phyloP scores from a whole-genome alignment of 352 stramenopile genomes.

The Phytophthora fragariae region DNA sequence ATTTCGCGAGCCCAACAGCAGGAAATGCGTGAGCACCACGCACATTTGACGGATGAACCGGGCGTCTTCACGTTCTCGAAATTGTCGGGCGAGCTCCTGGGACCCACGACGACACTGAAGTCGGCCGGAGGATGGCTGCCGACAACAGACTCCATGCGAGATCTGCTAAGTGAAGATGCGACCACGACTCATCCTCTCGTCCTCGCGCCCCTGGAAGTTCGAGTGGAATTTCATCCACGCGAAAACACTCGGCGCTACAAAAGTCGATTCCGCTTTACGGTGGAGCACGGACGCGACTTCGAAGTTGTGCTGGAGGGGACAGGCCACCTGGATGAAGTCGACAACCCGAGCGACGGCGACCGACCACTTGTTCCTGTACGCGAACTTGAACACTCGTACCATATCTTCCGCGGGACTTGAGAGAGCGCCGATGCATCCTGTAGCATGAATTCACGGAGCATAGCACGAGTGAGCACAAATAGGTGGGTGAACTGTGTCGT shows the following conservation, averaged over 20 bases:
- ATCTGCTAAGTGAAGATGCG: conserved; percentile 35
- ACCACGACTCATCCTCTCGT: conserved; percentile 44
- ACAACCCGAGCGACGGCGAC: conserved; percentile 53
- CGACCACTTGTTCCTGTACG: conserved; percentile 47
- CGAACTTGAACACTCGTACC: conserved; percentile 56
- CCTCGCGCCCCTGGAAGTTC: conserved; percentile 50
- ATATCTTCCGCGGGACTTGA: conserved; percentile 55
- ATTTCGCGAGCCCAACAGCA: conserved; percentile 67
- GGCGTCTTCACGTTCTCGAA: conserved; percentile 66
- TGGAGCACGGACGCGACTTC: conserved; percentile 66
- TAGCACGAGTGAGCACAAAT: conserved; percentile 26
- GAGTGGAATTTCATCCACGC: conserved; percentile 59
- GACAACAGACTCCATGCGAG: conserved; percentile 45
- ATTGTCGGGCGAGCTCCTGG: conserved; percentile 48
- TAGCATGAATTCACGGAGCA: conserved; percentile 19
- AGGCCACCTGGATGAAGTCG: conserved; percentile 67
- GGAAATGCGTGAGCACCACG: conserved; percentile 59
- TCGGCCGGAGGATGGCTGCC: conserved; percentile 57
- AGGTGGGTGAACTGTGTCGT: conserved; percentile 24
- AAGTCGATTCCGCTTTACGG: conserved; percentile 73
- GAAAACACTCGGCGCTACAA: conserved; percentile 53
- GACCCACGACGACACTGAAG: conserved; percentile 66
- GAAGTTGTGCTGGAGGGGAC: conserved; percentile 78
- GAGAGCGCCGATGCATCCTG: not conserved
- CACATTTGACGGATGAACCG: conserved; percentile 64